Base-by-base conservation (phyloP, 1,284 basidiomycete genomes). In the Waitea zeae region DNA sequence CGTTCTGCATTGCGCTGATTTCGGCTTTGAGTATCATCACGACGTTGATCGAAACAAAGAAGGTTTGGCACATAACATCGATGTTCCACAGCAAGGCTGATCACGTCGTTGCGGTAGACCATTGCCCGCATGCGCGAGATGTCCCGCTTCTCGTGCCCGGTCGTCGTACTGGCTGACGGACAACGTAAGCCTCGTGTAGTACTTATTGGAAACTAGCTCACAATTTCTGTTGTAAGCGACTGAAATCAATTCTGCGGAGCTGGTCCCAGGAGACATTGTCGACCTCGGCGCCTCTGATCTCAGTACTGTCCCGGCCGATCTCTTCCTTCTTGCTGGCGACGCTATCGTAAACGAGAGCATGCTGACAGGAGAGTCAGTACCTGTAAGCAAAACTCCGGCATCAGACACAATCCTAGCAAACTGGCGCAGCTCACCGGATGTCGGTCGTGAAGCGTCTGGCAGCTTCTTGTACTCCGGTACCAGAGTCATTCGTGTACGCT, bases 341-440 rank as follows among this genome's bases (percentile, higher is more conserved):
- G 89, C 89, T 1, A 95, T 98, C 42, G 83, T 97, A 38, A 97
- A 98, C 52, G 95, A 98, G 58, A 93, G 88, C 42, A 97, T 97
- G 93, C 70, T 98, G 12, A 96, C 90, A 0, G 90, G 90, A 7
- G 92, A 96, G 54, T 92, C 87, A 45, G 82, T 96, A 0, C 92
- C 90, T 0, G 86, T 96, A 37, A 83, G 79, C 49, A 96, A 96
- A 53, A 55, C 68, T 17, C 80, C 89, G 0, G 64, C 79, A 36
- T 77, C 69, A 43, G 78, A 83, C 44, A 73, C 75, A 27, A 75
- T 76, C 37, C 59, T 92, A 35, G 55, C 55, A 24, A 66, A 55
- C 41, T 92, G 87, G 68, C 67, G 61, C 41, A 77, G 81, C 37
- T 61, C 58, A 28, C 73, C 70, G 34, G 76, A 86, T 31, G 57